Evolutionary conservation across 2,329 filamentous ascomycete species (phyloP), one percentile per base, ranked within the genome.

Genomic region (Fusarium duplospermum): DNA sequence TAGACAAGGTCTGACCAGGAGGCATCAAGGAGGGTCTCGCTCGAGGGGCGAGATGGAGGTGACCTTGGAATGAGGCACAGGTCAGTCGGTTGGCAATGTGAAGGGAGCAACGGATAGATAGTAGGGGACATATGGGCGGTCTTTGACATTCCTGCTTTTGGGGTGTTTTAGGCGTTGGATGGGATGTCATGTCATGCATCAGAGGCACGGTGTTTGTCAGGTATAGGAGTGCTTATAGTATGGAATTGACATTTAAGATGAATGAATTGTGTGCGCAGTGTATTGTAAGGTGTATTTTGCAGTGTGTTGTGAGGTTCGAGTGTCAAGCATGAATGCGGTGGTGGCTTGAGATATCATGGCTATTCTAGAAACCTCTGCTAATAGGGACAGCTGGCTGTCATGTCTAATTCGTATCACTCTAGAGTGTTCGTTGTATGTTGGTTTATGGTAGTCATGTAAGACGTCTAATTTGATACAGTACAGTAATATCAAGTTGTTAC

Each of bases 151-250:
- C 64, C 67, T 73, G 74, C 40, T 69, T 64, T 72, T 66, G 64
- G 65, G 76, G 75, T 75, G 76, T 78, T 78, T 69, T 76, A 66
- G 76, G 76, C 76, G 76, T 78, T 78, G 73, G 71, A 62, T 71
- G 73, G 76, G 73, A 62, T 59, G 75, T 75, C 66, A 62, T 59
- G 75, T 73, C 66, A 74, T 78, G 76, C 76, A 78, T 78, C 75
- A 78, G 63, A 78, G 71, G 59, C 62, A 76, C 70, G 73, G 76
- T 77, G 75, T 78, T 77, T 64, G 73, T 73, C 56, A 75, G 70
- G 73, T 73, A 73, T 61, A 63, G 18, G 67, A 62, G 61, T 71
- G 67, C 62, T 69, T 62, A 58, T 64, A 62, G 62, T 63, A 62
- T 52, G 62, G 58, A 71, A 69, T 69, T 50, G 62, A 57, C 56